phyloP scores from a whole-genome alignment of 225 moss, liverwort and hornwort species.

The Lunularia cruciata region DNA sequence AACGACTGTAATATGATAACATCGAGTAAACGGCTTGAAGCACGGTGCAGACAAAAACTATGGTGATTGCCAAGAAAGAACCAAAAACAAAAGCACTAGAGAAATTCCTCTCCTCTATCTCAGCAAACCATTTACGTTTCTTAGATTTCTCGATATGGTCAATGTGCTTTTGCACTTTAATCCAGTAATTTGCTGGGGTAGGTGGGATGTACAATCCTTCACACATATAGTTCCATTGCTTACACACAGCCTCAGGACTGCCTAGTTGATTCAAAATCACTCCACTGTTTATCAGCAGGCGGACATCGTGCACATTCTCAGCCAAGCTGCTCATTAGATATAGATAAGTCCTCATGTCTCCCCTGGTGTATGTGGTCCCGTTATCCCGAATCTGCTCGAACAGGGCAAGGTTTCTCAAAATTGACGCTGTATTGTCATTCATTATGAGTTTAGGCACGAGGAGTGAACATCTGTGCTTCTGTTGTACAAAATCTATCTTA shows the following conservation, averaged over 20 bases:
- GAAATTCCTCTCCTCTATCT: constrained; percentile 2
- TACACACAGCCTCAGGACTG: constrained; percentile 7
- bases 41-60: background rate
- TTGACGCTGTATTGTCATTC: constrained; percentile 7
- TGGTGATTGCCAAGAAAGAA: background rate
- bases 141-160: constrained; percentile 1
- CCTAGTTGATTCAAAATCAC: constrained; percentile 19
- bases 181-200: constrained; percentile 3
- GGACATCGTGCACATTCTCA: constrained; percentile 8
- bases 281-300: constrained; percentile 10
- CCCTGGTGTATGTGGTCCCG: background rate
- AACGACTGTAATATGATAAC: background rate
- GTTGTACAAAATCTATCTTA: constrained; percentile 1
- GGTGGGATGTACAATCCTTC: constrained; percentile 14
- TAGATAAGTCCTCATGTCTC: constrained; percentile 17
- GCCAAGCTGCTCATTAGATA: constrained; percentile 23
- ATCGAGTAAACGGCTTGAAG: background rate
- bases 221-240: constrained; percentile 16
- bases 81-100: background rate
- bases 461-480: constrained; percentile 5
- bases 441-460: constrained; percentile 12
- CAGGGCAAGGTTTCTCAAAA: constrained; percentile 13
- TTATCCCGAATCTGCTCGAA: constrained; percentile 18
- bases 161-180: background rate
- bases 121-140: constrained; percentile 10